phyloP scores from a whole-genome alignment of 495 filamentous ascomycete genomes.

The Aspergillus wentii region DNA sequence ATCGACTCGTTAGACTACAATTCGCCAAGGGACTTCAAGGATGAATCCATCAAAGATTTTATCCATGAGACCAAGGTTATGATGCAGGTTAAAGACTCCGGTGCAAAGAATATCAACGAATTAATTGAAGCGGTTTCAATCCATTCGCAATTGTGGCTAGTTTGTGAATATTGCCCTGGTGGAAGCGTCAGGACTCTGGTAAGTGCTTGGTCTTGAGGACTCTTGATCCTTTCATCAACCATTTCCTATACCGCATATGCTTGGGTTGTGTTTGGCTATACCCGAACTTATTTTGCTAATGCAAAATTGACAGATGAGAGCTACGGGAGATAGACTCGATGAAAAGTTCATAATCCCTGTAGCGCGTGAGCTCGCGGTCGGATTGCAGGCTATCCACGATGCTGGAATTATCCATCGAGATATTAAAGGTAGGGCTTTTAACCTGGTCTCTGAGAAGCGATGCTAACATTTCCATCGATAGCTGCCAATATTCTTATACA shows the following conservation, averaged over 20 bases:
- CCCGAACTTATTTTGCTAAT: no score
- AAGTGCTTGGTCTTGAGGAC: constrained; percentile 10
- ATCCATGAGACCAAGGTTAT: constrained; percentile 86
- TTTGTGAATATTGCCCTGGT: constrained; percentile 92
- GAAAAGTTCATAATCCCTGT: constrained; percentile 91
- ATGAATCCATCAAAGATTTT: constrained; percentile 80
- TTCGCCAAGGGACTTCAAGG: constrained; percentile 60
- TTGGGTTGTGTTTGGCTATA: no score
- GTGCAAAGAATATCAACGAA: constrained; percentile 86
- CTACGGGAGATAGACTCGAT: constrained; percentile 65
- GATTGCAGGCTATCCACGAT: constrained; percentile 80
- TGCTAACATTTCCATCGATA: constrained; percentile 26
- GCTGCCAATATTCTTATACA: constrained; percentile 87
- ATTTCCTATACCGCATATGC: no score
- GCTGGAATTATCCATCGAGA: constrained; percentile 94
- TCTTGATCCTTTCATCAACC: not conserved
- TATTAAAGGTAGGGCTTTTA: constrained; percentile 65
- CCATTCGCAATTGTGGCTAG: constrained; percentile 87
- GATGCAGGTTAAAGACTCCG: constrained; percentile 74
- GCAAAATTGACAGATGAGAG: constrained; percentile 37
- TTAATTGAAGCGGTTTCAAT: constrained; percentile 84
- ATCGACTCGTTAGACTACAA: constrained; percentile 81
- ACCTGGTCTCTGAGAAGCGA: not conserved
- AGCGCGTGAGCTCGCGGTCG: constrained; percentile 79
- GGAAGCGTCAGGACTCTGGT: constrained; percentile 91